These are phyloP conservation scores for Aspergillus incahuasiensis DNA, from an alignment of 495 filamentous ascomycete species.

Conservation along the genomic window DNA sequence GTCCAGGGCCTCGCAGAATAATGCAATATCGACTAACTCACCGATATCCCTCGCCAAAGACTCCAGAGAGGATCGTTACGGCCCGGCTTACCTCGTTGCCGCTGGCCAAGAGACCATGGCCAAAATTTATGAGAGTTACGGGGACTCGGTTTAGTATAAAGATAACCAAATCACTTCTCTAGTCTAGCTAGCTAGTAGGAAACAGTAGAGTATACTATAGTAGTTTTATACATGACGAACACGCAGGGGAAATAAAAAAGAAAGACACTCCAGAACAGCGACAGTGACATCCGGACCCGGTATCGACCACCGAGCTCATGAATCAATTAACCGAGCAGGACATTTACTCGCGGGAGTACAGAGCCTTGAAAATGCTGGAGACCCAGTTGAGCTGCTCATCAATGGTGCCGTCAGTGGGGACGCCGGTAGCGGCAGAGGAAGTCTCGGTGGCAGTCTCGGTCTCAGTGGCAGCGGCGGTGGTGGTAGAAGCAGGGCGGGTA, in stretches of 20 bases:
- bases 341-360: not conserved
- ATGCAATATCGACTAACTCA: too few relatives aligned
- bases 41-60: too few relatives aligned
- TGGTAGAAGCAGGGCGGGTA: not conserved
- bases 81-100: too few relatives aligned
- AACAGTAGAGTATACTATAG: not conserved
- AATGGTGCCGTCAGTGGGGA: not conserved
- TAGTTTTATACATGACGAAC: not conserved
- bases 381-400: not conserved
- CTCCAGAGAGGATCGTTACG: too few relatives aligned
- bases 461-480: constrained; percentile 4
- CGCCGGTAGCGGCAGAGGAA: not conserved
- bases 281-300: too few relatives aligned
- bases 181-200: not conserved
- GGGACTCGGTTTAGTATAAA: too few relatives aligned
- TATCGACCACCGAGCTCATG: too few relatives aligned
- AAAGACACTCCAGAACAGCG: not conserved
- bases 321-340: not conserved
- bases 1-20: too few relatives aligned
- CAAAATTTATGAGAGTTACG: too few relatives aligned
- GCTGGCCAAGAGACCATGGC: too few relatives aligned
- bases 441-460: not conserved
- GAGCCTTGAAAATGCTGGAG: not conserved
- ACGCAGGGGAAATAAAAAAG: not conserved
- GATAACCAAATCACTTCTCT: not conserved